phyloP scores from a whole-genome alignment of 2,329 filamentous ascomycete genomes.

The Raffaelea ambrosiae region DNA sequence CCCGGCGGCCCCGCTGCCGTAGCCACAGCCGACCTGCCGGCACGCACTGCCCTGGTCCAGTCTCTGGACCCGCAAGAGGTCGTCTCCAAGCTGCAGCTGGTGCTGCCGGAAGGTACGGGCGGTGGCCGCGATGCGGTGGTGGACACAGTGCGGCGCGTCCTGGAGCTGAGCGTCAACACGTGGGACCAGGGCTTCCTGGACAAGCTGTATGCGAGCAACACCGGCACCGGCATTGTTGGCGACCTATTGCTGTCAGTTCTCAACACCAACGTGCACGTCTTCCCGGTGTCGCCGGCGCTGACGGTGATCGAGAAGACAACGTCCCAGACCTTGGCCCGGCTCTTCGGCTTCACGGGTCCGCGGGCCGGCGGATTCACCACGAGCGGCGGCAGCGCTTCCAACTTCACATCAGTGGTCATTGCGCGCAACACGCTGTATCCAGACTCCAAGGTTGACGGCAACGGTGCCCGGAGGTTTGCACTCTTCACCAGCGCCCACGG shows the following conservation, averaged over 20 bases:
- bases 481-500: conserved; percentile 85
- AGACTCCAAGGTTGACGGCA: conserved; percentile 64
- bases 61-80: conserved; percentile 50
- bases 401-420: conserved; percentile 75
- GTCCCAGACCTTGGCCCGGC: conserved; percentile 58
- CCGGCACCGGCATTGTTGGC: conserved; percentile 73
- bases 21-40: conserved; percentile 26
- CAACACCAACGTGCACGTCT: conserved; percentile 94
- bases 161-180: conserved; percentile 91
- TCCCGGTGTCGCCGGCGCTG: conserved; percentile 83
- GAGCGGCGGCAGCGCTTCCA: conserved; percentile 77
- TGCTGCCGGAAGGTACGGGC: conserved; percentile 47
- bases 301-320: conserved; percentile 83
- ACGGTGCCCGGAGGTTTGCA: conserved; percentile 50
- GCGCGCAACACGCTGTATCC: conserved; percentile 83
- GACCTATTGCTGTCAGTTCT: conserved; percentile 78
- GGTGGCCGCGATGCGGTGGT: conserved; percentile 67
- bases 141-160: conserved; percentile 58
- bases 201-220: conserved; percentile 88
- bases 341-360: conserved; percentile 69
- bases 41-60: conserved; percentile 55
- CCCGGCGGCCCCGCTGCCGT: conserved; percentile 30
- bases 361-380: conserved; percentile 66
- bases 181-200: conserved; percentile 96
- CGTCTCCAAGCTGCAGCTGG: conserved; percentile 45